Base-by-base conservation (phyloP, 148 eudicot genomes). In the Silene conica region DNA sequence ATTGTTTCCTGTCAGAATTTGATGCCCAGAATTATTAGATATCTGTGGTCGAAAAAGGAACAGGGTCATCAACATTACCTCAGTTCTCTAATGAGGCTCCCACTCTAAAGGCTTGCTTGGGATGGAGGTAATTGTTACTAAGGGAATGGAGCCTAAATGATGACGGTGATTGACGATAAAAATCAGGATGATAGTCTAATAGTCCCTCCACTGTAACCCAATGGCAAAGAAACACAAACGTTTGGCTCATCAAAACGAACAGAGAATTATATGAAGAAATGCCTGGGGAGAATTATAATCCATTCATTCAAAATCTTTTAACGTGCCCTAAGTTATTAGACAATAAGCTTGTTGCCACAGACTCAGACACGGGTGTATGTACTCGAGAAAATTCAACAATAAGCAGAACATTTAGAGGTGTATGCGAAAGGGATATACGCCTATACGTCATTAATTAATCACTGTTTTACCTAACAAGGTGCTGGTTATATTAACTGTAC, bases 1-100 rank as follows among this genome's bases (percentile, higher is more conserved):
- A 93, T 93, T 41, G 96, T 90, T 80, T 93, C 96, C 96, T 93
- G 82, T 38, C 56, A 79, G 55, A 26, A 69, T 50, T 50, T 50
- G 21, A 69, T 22, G 12, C n/a, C 58, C 58, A 23, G 8, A 21
- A 48, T 2, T 19, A 67, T 20, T 9, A 67, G 55, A 3, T 9
- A 5, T 41, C 8, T 38, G 21, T 34, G 5, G 12, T 13, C 43
- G 11, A 9, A 63, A 61, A 63, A 14, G 41, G 19, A 31, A 63
- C 41, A 63, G 18, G 43, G 26, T 63, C 19, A 63, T 63, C 16
- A 28, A 15, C 8, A 14, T 63, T 28, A 63, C 67, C 67, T 45
- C 28, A 63, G 19, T 63, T 45, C 67, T 63, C 67, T 26, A 26
- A 63, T 23, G 20, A 60, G 64, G 14, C 63, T 60, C 14, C 28